These are phyloP conservation scores for Ophiostoma sp. DNA, from an alignment of 2,329 filamentous ascomycete species.

Conservation along the genomic window DNA sequence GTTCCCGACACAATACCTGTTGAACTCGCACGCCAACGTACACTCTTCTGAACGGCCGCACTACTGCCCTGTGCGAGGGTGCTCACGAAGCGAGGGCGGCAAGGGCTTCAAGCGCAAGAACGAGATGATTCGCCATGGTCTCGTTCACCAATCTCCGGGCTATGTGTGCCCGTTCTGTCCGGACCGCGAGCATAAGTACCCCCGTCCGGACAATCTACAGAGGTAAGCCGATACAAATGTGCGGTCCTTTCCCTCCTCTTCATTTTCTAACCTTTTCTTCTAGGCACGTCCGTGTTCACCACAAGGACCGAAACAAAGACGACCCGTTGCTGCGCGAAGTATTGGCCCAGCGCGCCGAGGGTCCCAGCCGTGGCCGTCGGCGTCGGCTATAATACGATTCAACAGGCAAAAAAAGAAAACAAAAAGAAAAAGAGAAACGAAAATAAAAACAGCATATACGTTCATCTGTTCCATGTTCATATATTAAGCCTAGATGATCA, in stretches of 20 bases:
- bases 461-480: background rate
- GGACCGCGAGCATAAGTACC: slow-evolving; percentile 90
- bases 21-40: slow-evolving; percentile 78
- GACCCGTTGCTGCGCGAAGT: slow-evolving; percentile 80
- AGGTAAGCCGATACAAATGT: slow-evolving; percentile 59
- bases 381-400: slow-evolving; percentile 17
- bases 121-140: slow-evolving; percentile 73
- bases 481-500: background rate
- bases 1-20: slow-evolving; percentile 74
- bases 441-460: background rate
- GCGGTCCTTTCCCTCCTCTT: slow-evolving; percentile 25
- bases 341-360: slow-evolving; percentile 80
- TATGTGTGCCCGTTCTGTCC: slow-evolving; percentile 97
- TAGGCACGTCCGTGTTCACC: slow-evolving; percentile 91
- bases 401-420: background rate
- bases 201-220: slow-evolving; percentile 92
- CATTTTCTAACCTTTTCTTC: background rate
- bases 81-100: slow-evolving; percentile 62
- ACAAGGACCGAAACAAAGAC: slow-evolving; percentile 85
- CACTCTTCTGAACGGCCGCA: slow-evolving; percentile 66
- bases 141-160: slow-evolving; percentile 91
- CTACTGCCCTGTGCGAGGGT: slow-evolving; percentile 64
- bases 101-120: slow-evolving; percentile 73
- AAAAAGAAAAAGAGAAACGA: background rate
- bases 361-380: slow-evolving; percentile 76